Percentiles rank a stretch among this genome's conserved stretches.
Conservation (phyloP, 805 yeast species). For the Candida odintsovae region DNA sequence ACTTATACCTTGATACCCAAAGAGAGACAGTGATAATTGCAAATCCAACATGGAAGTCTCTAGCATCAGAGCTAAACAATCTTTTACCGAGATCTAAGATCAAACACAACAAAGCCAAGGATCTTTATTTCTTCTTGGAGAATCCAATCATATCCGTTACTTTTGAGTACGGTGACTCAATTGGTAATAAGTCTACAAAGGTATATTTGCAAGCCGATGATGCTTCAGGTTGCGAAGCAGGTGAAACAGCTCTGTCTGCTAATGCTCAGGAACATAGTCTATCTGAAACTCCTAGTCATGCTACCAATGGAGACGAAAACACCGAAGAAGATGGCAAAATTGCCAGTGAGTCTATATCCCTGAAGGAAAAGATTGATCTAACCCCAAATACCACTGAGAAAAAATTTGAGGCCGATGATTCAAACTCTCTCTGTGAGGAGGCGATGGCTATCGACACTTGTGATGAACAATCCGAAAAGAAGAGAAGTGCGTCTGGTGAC, state of each 20-base stretch:
- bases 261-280: no score
- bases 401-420: background rate
- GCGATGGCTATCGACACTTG: background rate
- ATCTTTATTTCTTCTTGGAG: conserved; percentile 47
- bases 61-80: conserved; percentile 21
- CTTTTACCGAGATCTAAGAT: conserved; percentile 30
- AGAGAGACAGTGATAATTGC: conserved; percentile 9
- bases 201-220: background rate
- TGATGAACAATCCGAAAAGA: conserved; percentile 12
- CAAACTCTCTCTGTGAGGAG: background rate
- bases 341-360: background rate
- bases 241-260: background rate
- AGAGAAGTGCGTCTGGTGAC: conserved; percentile 20
- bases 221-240: background rate
- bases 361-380: background rate
- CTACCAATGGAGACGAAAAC: background rate
- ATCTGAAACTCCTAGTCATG: background rate
- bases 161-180: conserved; percentile 9
- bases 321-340: no score
- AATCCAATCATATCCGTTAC: conserved; percentile 40
- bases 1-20: conserved; percentile 10
- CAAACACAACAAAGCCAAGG: conserved; percentile 33
- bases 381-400: background rate
- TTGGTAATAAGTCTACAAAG: background rate
- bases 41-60: conserved; percentile 25